These are phyloP conservation scores for Trametes sanguinea DNA, from an alignment of 768 basidiomycete species.

Conservation along the genomic window DNA sequence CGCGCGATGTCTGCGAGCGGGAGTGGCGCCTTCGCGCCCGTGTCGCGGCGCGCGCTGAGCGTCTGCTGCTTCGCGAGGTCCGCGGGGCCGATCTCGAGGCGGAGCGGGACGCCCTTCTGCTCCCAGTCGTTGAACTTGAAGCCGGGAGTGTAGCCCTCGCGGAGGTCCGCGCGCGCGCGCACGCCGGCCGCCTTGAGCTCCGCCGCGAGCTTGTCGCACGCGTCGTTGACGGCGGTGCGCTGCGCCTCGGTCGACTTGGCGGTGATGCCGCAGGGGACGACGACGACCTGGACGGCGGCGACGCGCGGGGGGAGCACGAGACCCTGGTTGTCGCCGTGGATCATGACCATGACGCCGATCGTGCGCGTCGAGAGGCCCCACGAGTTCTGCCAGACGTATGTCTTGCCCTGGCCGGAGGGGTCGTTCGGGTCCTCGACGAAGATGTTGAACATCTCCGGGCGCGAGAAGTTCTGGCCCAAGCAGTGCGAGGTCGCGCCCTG, in stretches of 20 bases:
- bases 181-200: slow-evolving; percentile 72
- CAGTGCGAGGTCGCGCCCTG: slow-evolving; percentile 98
- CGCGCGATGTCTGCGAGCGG: slow-evolving; percentile 48
- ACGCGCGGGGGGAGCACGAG: slow-evolving; percentile 97
- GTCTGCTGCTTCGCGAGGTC: slow-evolving; percentile 85
- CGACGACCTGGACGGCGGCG: slow-evolving; percentile 85
- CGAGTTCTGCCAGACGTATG: slow-evolving; percentile 95
- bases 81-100: slow-evolving; percentile 94
- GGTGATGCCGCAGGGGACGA: slow-evolving; percentile 95
- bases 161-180: slow-evolving; percentile 85
- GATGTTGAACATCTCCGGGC: slow-evolving; percentile 97
- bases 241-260: slow-evolving; percentile 74
- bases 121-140: slow-evolving; percentile 99
- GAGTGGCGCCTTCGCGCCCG: slow-evolving; percentile 59
- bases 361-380: slow-evolving; percentile 97
- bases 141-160: slow-evolving; percentile 97
- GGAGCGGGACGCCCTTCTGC: slow-evolving; percentile 96
- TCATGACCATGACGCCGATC: slow-evolving; percentile 99
- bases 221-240: slow-evolving; percentile 69
- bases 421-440: slow-evolving; percentile 92
- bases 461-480: slow-evolving; percentile 97
- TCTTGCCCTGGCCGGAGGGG: slow-evolving; percentile 63
- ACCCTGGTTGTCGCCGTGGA: slow-evolving; percentile 97
- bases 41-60: slow-evolving; percentile 80
- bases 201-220: slow-evolving; percentile 76